Evolutionary conservation across 148 eudicot genomes (phyloP).

Genomic region (Fagopyrum homotropicum): DNA sequence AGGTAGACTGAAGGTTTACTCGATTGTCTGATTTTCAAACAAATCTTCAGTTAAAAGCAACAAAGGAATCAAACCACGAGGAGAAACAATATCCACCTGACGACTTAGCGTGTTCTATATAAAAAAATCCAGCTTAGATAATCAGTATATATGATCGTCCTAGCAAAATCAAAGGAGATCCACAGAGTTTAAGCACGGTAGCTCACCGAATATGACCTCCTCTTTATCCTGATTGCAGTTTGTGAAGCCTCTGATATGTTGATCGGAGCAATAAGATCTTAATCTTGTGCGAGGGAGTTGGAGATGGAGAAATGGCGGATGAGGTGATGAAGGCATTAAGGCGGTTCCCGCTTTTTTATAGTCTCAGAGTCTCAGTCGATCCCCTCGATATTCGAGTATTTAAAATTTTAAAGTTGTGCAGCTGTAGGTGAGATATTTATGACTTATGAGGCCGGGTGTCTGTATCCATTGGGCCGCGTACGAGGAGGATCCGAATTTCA

Average conservation of each 20-base stretch:
- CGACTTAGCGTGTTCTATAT: background rate
- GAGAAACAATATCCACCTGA: no score
- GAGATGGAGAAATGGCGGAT: slow-evolving; percentile 1
- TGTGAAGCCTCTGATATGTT: background rate
- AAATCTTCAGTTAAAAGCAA: no score
- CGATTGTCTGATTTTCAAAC: no score
- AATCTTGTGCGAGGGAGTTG: background rate
- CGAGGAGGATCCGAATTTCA: background rate
- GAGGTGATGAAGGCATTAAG: background rate
- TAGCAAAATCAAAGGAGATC: background rate
- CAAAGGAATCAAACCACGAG: no score
- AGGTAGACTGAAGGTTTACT: no score
- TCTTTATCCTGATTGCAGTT: background rate
- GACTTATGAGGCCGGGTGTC: background rate
- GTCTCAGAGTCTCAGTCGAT: background rate
- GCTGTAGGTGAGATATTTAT: background rate
- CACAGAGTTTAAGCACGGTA: background rate
- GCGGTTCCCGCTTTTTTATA: slow-evolving; percentile 1
- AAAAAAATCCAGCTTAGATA: background rate
- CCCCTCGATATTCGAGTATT: background rate
- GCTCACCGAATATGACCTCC: background rate
- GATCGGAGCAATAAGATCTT: background rate
- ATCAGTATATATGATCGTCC: background rate
- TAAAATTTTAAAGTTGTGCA: background rate
- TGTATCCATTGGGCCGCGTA: background rate